Evolutionary conservation across 305 asterid species (phyloP).

Genomic region (Salvia sclarea): DNA sequence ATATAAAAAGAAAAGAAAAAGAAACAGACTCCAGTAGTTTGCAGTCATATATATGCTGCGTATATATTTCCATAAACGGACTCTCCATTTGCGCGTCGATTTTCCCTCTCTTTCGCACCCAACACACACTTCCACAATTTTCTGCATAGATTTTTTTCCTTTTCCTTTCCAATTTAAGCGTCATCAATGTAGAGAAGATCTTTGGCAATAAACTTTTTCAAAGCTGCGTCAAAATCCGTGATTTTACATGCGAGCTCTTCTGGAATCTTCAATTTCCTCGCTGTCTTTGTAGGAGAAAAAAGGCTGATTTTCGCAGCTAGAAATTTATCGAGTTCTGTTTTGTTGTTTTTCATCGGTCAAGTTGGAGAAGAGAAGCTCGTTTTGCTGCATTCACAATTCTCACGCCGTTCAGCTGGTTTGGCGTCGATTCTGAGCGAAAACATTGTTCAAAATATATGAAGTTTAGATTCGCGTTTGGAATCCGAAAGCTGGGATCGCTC

Average conservation of each 20-base stretch:
- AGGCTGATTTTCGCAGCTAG: slow-evolving; percentile 8
- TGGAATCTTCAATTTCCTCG: slow-evolving; percentile 30
- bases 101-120: slow-evolving; percentile 37
- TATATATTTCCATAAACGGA: slow-evolving; percentile 29
- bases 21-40: slow-evolving; percentile 30
- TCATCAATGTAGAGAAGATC: slow-evolving; percentile 25
- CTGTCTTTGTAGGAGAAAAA: not conserved
- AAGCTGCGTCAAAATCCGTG: slow-evolving; percentile 29
- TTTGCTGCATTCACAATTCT: slow-evolving; percentile 19
- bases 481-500: slow-evolving; percentile 32
- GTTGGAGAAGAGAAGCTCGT: slow-evolving; percentile 28
- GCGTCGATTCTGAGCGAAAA: slow-evolving; percentile 15
- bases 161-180: slow-evolving; percentile 3
- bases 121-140: slow-evolving; percentile 23
- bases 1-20: not conserved
- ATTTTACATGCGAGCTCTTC: slow-evolving; percentile 17
- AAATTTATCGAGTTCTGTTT: slow-evolving; percentile 5
- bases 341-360: slow-evolving; percentile 20
- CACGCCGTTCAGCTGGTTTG: slow-evolving; percentile 23
- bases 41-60: slow-evolving; percentile 12
- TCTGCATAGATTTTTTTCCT: slow-evolving; percentile 3
- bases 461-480: slow-evolving; percentile 19
- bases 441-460: not conserved
- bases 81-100: slow-evolving; percentile 32
- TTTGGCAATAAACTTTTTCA: slow-evolving; percentile 23